Base-by-base conservation (phyloP, 371 early-diverging fungal genomes). In the Funneliformis caledonium region DNA sequence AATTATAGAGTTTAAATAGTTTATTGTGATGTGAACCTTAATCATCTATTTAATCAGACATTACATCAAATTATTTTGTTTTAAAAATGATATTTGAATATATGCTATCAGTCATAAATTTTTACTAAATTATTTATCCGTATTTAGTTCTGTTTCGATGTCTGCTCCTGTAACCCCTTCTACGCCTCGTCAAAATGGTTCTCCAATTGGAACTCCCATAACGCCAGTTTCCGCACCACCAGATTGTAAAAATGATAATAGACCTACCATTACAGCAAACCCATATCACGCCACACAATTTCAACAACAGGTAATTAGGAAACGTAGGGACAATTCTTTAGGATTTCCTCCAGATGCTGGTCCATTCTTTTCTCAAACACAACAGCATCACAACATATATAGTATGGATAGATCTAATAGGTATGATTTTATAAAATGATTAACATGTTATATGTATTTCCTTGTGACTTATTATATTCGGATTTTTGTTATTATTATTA, bases 291-390 rank as follows among this genome's bases (percentile, higher is more conserved):
- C 37, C 12, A 73, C 67, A 62, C 61, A 60, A 60, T 75, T 37
- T 6, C 73, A 33, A 69, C 43, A 33, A 69, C 42, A 69, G 43
- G 45, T 43, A 6, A 19, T 69, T 42, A 60, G 81, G 43, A 76
- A 77, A 59, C 68, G 82, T 56, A 76, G 82, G 42, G 47, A 69
- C 12, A 72, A 81, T 22, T 48, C 72, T 12, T 37, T 77, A 16
- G 78, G 82, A 7, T 81, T 78, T 47, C 70, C 82, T n/a, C 67
- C 45, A 16, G 82, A 81, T 59, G 82, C 61, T 47, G 78, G 91
- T 60, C 92, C 93, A 22, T 89, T 90, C 82, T 92, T 93, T 76
- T 89, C 88, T 52, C 89, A 90, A 52, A 92, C 92, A 45, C 90
- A 89, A 70, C 90, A 90, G 69, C 84, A 87, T 72, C 89, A 89